These are phyloP conservation scores for Claviceps quebecensis DNA, from an alignment of 2,329 filamentous ascomycete genomes.

Conservation along the genomic window DNA sequence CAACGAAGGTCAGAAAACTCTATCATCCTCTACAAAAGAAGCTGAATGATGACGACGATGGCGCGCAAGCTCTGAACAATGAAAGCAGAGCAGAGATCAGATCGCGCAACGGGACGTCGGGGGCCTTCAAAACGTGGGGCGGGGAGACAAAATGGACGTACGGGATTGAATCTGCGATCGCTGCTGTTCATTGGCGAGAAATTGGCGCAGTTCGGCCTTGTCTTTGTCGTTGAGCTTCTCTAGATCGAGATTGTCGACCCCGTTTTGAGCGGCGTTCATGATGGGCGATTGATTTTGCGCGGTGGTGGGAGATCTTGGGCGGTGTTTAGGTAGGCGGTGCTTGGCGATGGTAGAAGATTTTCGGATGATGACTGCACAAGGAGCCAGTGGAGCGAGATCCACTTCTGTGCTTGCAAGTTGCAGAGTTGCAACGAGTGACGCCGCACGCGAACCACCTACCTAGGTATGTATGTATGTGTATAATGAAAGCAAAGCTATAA, in stretches of 20 bases:
- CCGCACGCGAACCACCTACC: no score
- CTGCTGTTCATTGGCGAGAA: constrained; percentile 72
- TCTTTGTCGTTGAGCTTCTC: constrained; percentile 66
- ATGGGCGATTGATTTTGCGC: background rate
- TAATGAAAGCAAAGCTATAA: no score
- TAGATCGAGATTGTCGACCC: constrained; percentile 46
- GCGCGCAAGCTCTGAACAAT: no score
- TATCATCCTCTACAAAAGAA: no score
- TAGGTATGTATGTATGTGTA: no score
- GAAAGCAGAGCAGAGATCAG: background rate
- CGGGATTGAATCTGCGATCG: constrained; percentile 55
- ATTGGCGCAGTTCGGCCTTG: constrained; percentile 76
- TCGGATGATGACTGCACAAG: no score
- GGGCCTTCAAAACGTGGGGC: background rate
- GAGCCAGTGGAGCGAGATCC: no score
- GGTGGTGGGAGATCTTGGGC: background rate
- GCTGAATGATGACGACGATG: no score
- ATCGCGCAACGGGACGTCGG: background rate
- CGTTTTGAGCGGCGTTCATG: constrained; percentile 23
- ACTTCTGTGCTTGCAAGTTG: no score
- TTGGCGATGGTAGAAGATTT: background rate
- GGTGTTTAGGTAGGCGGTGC: background rate
- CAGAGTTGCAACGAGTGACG: no score
- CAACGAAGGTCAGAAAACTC: background rate
- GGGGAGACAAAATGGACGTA: constrained; percentile 17